These are phyloP conservation scores for Talaromyces sp. DNA, from an alignment of 2,329 filamentous ascomycete species.

Conservation along the genomic window DNA sequence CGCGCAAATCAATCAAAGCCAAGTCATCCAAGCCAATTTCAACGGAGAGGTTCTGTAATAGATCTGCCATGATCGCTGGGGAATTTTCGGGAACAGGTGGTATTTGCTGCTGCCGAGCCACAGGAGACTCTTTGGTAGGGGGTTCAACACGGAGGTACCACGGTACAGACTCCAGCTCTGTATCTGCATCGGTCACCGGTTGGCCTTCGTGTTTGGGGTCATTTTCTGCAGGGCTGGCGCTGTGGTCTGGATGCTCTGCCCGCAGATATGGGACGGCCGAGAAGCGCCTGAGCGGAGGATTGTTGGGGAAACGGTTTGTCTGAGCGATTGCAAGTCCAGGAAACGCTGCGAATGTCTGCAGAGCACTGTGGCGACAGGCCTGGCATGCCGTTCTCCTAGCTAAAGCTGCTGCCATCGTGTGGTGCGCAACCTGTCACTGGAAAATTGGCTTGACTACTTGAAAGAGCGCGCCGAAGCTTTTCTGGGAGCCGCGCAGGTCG, in stretches of 20 bases:
- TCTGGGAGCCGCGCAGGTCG: not conserved
- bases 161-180: slow-evolving; percentile 44
- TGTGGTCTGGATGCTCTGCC: slow-evolving; percentile 19
- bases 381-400: slow-evolving; percentile 26
- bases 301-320: not conserved
- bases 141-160: slow-evolving; percentile 78
- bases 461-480: not conserved
- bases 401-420: slow-evolving; percentile 17
- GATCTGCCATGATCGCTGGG: slow-evolving; percentile 65
- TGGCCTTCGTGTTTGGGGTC: not conserved
- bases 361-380: slow-evolving; percentile 24
- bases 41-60: slow-evolving; percentile 74
- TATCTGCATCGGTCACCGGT: not conserved
- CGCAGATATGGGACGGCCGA: slow-evolving; percentile 12
- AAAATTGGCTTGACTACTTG: not conserved
- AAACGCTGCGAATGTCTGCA: slow-evolving; percentile 25
- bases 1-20: slow-evolving; percentile 73
- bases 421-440: not conserved
- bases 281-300: slow-evolving; percentile 5
- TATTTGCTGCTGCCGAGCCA: slow-evolving; percentile 53
- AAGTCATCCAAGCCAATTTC: slow-evolving; percentile 84
- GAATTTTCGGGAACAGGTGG: slow-evolving; percentile 63
- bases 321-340: slow-evolving; percentile 20
- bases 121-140: slow-evolving; percentile 33
- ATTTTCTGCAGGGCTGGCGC: not conserved